Percentiles rank a stretch among this genome's conserved stretches.
These are phyloP conservation scores for Raffaelea ambrosiae DNA, from an alignment of 2,329 filamentous ascomycete genomes.

Conservation along the genomic window DNA sequence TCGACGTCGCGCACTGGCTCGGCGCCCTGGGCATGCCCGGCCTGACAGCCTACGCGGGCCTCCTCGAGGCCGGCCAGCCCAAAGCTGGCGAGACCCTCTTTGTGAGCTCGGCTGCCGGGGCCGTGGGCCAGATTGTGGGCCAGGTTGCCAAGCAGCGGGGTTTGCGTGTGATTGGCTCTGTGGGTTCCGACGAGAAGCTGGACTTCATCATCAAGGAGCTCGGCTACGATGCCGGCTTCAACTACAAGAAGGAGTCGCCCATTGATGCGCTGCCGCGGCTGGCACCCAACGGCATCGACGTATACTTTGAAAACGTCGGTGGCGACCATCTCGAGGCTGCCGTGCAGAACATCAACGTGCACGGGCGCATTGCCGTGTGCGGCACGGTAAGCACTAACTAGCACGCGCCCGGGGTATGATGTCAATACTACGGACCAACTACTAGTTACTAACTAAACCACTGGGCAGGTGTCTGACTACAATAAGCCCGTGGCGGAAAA, in stretches of 20 bases:
- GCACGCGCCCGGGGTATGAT: not conserved
- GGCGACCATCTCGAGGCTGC: constrained; percentile 42
- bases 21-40: constrained; percentile 51
- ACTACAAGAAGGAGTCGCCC: constrained; percentile 78
- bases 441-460: no score
- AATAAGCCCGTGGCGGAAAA: constrained; percentile 47
- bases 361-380: constrained; percentile 57
- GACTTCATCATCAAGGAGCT: constrained; percentile 50
- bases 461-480: constrained; percentile 62
- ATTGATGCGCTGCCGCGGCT: constrained; percentile 59
- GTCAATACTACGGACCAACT: not conserved
- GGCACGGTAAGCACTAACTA: constrained; percentile 54
- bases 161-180: constrained; percentile 69
- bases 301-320: constrained; percentile 47
- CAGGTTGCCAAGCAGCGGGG: constrained; percentile 79
- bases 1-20: constrained; percentile 61
- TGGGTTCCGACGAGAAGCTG: constrained; percentile 72
- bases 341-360: constrained; percentile 41
- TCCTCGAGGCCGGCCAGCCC: constrained; percentile 63
- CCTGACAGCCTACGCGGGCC: constrained; percentile 43
- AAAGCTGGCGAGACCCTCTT: constrained; percentile 76
- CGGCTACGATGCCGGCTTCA: constrained; percentile 58
- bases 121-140: constrained; percentile 75
- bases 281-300: constrained; percentile 70
- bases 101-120: constrained; percentile 69